Evolutionary conservation across 768 basidiomycete genomes (phyloP).

Genomic region (Leccinum pellstonianum): DNA sequence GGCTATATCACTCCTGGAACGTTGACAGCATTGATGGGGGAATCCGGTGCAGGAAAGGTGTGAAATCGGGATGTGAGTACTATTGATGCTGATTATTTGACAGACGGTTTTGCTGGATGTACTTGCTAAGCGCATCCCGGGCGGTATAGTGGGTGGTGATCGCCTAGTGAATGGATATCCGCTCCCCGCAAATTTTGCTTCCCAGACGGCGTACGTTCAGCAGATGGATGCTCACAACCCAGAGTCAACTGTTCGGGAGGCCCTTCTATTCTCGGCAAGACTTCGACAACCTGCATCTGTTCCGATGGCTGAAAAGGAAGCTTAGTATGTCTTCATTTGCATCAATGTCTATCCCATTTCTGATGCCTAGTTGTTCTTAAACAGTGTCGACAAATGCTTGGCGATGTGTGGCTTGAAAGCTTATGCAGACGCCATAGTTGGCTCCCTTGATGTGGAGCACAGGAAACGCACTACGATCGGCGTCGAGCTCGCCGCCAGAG

Average conservation of each 20-base stretch:
- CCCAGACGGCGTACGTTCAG: slow-evolving; percentile 57
- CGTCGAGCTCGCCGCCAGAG: slow-evolving; percentile 60
- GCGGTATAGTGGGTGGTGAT: slow-evolving; percentile 51
- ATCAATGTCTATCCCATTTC: not conserved
- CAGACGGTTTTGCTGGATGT: slow-evolving; percentile 62
- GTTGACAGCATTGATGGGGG: slow-evolving; percentile 53
- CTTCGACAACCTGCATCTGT: slow-evolving; percentile 72
- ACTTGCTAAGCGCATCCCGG: slow-evolving; percentile 47
- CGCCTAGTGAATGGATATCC: slow-evolving; percentile 54
- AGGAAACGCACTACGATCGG: slow-evolving; percentile 59
- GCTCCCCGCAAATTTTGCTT: slow-evolving; percentile 56
- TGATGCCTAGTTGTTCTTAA: not conserved
- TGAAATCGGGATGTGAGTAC: slow-evolving; percentile 7
- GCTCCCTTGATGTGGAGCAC: slow-evolving; percentile 49
- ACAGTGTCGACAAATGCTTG: slow-evolving; percentile 55
- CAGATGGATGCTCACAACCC: slow-evolving; percentile 81
- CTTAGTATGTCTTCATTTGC: slow-evolving; percentile 56
- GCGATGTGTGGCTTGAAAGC: slow-evolving; percentile 63
- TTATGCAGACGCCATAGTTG: slow-evolving; percentile 62
- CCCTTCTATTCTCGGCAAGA: slow-evolving; percentile 74
- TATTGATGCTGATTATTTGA: not conserved
- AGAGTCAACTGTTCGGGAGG: slow-evolving; percentile 76
- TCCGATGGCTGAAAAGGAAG: slow-evolving; percentile 68
- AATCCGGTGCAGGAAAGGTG: slow-evolving; percentile 35
- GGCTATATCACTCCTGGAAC: slow-evolving; percentile 53